Base-by-base conservation (phyloP, 441 rosid species). In the Euphorbia schlechtendalii region DNA sequence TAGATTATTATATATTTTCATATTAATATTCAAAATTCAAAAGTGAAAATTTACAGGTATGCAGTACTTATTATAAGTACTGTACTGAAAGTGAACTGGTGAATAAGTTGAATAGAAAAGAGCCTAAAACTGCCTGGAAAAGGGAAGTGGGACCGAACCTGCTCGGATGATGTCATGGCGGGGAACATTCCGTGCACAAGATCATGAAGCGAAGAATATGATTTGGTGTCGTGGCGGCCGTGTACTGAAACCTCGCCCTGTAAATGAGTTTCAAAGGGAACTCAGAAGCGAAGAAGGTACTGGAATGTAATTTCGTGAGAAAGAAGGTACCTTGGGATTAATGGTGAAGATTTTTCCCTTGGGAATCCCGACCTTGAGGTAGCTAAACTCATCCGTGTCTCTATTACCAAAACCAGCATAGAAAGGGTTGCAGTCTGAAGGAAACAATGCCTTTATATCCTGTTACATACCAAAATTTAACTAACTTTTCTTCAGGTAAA, bases 401-500 rank as follows among this genome's bases (percentile, higher is more conserved):
- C 99, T 83, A 72, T 95, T 95, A 66, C 99, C 99, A 76, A 95
- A 95, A 69, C 99, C 99, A 73, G 98, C 99, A 71, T 92, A 92
- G 83, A 95, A 95, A 1, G 97, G 99, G 71, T 83, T 87, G 86
- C 80, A 76, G 59, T 92, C 92, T 0, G 85, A 41, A 65, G 99
- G 99, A 75, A 92, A 95, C 83, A 95, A 82, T 9, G 83, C 91
- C 68, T 73, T 85, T 77, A 95, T 92, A 30, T 83, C 95, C 99
- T 95, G 88, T 21, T 51, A 63, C 22, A 51, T 20, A 54, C 51
- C 36, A 60, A 56, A 76, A 56, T 59, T 54, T 36, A 27, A 17
- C 36, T 32, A 25, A 36, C 8, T 8, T 46, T 64, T 45, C 45
- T 59, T 54, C 43, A 38, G 21, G 59, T 30, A 54, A 28, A 9